Evolutionary conservation across 192 early-diverging fungal genomes (phyloP).

Genomic region (Podila epicladia): DNA sequence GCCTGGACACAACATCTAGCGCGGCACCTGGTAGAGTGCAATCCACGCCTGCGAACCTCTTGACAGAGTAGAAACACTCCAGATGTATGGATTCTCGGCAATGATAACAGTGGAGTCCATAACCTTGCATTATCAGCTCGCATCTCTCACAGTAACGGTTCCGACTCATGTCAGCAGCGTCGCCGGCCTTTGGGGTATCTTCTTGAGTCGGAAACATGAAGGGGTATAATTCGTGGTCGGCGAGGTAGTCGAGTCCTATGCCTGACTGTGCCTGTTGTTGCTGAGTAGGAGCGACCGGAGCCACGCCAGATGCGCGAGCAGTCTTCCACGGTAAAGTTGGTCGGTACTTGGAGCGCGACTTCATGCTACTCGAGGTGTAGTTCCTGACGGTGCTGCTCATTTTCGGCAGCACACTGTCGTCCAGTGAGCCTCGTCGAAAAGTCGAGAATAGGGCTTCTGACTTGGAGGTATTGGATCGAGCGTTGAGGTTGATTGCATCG

Average conservation of each 20-base stretch:
- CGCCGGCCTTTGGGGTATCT: neutral
- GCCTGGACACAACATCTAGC: conserved; percentile 18
- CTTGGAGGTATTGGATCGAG: conserved; percentile 6
- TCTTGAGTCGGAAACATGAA: conserved; percentile 24
- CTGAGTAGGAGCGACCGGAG: neutral
- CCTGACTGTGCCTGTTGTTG: neutral
- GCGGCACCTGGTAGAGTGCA: conserved; percentile 13
- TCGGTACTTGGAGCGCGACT: conserved; percentile 16
- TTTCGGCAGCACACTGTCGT: conserved; percentile 10
- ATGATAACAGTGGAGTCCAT: conserved; percentile 62
- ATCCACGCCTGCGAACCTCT: conserved; percentile 33
- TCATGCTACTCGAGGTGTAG: conserved; percentile 10
- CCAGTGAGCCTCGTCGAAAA: conserved; percentile 17
- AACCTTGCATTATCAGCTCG: conserved; percentile 46
- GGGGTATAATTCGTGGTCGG: conserved; percentile 45
- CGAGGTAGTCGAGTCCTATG: conserved; percentile 17
- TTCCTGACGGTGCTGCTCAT: neutral
- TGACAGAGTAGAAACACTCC: conserved; percentile 57
- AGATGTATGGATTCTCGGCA: conserved; percentile 62
- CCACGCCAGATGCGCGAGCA: neutral
- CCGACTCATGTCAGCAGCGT: neutral
- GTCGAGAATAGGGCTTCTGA: conserved; percentile 20
- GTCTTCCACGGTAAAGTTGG: conserved; percentile 12
- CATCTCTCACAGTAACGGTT: conserved; percentile 24
- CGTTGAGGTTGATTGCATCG: neutral